These are phyloP conservation scores for Ogataea pignaliae DNA, from an alignment of 805 yeast genomes.

Conservation along the genomic window DNA sequence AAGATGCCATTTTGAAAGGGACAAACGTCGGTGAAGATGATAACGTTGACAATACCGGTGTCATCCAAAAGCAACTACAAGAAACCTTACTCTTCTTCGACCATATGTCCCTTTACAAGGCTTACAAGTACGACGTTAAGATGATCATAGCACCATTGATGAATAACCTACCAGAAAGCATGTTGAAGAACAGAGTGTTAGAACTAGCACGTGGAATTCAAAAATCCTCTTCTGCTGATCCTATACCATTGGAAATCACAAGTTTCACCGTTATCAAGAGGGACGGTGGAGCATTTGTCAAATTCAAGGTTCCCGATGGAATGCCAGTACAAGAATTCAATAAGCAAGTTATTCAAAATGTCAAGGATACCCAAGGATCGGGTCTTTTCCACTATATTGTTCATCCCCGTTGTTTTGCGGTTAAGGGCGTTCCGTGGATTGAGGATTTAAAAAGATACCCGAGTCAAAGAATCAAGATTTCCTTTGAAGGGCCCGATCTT, in stretches of 20 bases:
- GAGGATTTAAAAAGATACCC: slow-evolving; percentile 86
- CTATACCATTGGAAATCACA: slow-evolving; percentile 37
- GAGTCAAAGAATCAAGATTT: slow-evolving; percentile 54
- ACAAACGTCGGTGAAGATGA: slow-evolving; percentile 52
- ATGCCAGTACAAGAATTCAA: slow-evolving; percentile 50
- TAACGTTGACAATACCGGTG: slow-evolving; percentile 53
- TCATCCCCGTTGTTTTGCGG: slow-evolving; percentile 59
- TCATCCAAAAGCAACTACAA: slow-evolving; percentile 43
- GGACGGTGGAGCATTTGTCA: slow-evolving; percentile 94
- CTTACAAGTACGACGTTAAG: slow-evolving; percentile 41
- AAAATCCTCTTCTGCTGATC: slow-evolving; percentile 26
- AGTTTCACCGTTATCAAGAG: slow-evolving; percentile 66
- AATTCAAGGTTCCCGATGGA: slow-evolving; percentile 56
- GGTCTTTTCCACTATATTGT: slow-evolving; percentile 39
- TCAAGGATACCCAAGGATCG: slow-evolving; percentile 20
- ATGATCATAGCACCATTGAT: slow-evolving; percentile 39
- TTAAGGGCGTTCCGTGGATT: slow-evolving; percentile 93
- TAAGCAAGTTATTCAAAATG: slow-evolving; percentile 38
- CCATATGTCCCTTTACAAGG: slow-evolving; percentile 41
- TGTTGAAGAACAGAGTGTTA: slow-evolving; percentile 25
- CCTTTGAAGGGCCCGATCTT: slow-evolving; percentile 71
- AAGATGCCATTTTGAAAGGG: slow-evolving; percentile 28
- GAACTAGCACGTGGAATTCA: slow-evolving; percentile 26
- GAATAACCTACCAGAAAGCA: slow-evolving; percentile 35
- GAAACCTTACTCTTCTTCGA: slow-evolving; percentile 56